These are phyloP conservation scores for Alternaria triticimaculans DNA, from an alignment of 2,329 filamentous ascomycete species.

Conservation along the genomic window DNA sequence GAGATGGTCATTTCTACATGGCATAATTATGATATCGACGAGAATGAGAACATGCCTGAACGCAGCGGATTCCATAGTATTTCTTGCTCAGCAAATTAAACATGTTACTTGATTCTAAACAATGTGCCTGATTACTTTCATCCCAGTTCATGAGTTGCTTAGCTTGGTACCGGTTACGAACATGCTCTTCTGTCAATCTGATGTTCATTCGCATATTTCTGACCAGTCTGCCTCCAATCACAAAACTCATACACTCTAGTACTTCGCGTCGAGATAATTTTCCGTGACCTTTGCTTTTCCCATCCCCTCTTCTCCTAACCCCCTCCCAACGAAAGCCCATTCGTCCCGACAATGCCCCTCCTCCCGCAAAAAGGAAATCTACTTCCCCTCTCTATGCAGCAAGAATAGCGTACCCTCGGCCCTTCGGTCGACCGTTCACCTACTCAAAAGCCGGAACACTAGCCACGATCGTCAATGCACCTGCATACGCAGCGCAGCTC, in stretches of 20 bases:
- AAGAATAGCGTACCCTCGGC: background rate
- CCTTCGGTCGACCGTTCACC: background rate
- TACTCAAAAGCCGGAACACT: background rate
- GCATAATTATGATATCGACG: constrained; percentile 15
- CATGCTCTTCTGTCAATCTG: background rate
- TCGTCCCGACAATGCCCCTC: background rate
- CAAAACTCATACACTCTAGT: background rate
- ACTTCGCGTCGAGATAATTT: background rate
- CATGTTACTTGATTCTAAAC: constrained; percentile 2
- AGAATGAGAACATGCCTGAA: constrained; percentile 17
- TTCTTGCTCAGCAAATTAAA: constrained; percentile 9
- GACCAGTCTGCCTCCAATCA: background rate
- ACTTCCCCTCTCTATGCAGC: background rate
- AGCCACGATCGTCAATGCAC: background rate
- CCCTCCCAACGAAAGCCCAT: background rate
- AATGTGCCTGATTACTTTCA: background rate
- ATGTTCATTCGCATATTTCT: background rate
- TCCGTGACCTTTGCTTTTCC: background rate
- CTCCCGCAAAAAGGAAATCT: background rate
- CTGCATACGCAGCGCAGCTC: background rate
- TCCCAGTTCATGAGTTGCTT: background rate
- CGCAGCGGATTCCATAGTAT: constrained; percentile 9
- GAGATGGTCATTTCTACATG: constrained; percentile 16
- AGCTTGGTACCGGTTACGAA: background rate
- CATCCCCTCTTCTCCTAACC: background rate